Evolutionary conservation across 345 rosid genomes (phyloP), one percentile per base, ranked within the genome.

Genomic region (Melastoma malabathricum): DNA sequence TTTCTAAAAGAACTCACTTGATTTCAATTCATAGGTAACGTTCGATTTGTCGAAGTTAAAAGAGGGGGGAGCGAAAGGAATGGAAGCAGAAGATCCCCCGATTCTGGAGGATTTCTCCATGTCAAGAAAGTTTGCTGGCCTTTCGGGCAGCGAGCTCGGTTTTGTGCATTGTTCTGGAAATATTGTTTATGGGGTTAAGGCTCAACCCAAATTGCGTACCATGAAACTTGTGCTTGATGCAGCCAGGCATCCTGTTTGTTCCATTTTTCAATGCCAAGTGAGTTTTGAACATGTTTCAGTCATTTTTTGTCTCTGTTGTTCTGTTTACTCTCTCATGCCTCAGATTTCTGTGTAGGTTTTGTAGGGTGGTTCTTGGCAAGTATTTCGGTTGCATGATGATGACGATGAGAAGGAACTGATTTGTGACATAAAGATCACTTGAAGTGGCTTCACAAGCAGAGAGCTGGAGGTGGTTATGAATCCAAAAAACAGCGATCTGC

Each of bases 101-200:
- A 81, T 89, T 53, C 89, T 95, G 27, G 44, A 81, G 29, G 90
- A 85, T 60, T 79, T 85, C 45, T 89, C 85, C 61, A 78, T 62
- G 18, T 85, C 95, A 25, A 86, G 80, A 73, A 78, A 81, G 43
- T 75, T 74, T 43, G 75, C 70, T 25, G 80, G 70, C 10, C 84
- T 83, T 44, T 54, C 83, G 25, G 53, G 57, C 47, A 88, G 84
- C 14, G 81, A 78, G 23, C 61, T 79, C 39, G 86, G 84, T 2
- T 80, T 90, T 34, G 75, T 70, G 54, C 89, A 86, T 75, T 81
- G 96, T 50, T 62, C 64, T 18, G 86, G 86, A 1, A 29, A 68
- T n/a, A 57, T 77, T 55, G 23, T 75, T 50, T 83, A 69, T 70
- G 59, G 59, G 59, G 64, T 74, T 65, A 63, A 59, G 19, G 69